Conservation (phyloP, 495 filamentous ascomycete species). For the Amniculicola lignicola region DNA sequence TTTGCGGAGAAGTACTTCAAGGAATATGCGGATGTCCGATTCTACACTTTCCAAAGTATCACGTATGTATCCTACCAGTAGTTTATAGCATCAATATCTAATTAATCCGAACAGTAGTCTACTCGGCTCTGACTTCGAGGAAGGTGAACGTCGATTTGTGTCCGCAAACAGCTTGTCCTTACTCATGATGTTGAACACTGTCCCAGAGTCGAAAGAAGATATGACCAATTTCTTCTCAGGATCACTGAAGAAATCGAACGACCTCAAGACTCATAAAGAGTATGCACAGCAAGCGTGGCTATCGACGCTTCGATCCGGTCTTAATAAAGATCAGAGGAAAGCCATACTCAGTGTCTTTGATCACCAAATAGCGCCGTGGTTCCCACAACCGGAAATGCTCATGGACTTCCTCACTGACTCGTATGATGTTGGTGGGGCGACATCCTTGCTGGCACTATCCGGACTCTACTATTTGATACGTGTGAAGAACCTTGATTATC, state of each 20-base stretch:
- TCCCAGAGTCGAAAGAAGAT: conserved; percentile 50
- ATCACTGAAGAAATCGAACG: conserved; percentile 46
- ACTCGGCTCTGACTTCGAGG: conserved; percentile 4
- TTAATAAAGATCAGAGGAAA: conserved; percentile 74
- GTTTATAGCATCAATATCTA: neutral
- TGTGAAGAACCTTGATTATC: conserved; percentile 92
- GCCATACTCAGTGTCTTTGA: conserved; percentile 69
- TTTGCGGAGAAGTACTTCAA: conserved; percentile 75
- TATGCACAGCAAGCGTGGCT: conserved; percentile 81
- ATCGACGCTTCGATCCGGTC: conserved; percentile 63
- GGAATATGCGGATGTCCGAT: conserved; percentile 79
- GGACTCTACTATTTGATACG: conserved; percentile 94
- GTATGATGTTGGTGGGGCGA: conserved; percentile 80
- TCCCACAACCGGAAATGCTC: conserved; percentile 77
- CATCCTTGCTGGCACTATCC: conserved; percentile 81
- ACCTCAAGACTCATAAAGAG: conserved; percentile 60
- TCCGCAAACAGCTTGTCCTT: conserved; percentile 27
- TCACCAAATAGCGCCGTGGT: conserved; percentile 78
- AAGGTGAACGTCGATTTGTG: neutral
- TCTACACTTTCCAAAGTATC: conserved; percentile 69
- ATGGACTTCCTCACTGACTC: conserved; percentile 97
- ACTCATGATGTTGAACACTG: conserved; percentile 47
- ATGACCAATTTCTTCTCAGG: conserved; percentile 57
- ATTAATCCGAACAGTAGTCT: conserved; percentile 2
- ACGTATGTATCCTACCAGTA: conserved; percentile 55